A percentile compares a stretch with the other conserved stretches of the same genome.
phyloP scores from a whole-genome alignment of 805 yeast species.

The Ascoidea asiatica region DNA sequence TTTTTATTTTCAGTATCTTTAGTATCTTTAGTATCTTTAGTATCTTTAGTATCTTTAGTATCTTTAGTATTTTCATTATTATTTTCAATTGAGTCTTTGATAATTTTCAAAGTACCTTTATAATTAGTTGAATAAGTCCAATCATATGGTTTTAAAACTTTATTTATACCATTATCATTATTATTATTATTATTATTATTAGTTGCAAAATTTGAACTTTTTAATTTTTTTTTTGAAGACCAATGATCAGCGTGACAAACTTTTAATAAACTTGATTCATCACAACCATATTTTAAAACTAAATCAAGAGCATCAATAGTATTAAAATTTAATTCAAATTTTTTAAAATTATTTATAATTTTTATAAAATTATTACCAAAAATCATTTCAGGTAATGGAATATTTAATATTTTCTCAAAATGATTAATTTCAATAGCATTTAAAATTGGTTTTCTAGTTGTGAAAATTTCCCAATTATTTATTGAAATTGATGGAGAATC shows the following conservation, averaged over 20 bases:
- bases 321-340: slow-evolving; percentile 48
- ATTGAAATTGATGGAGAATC: slow-evolving; percentile 61
- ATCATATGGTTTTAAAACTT: slow-evolving; percentile 74
- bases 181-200: slow-evolving; percentile 11
- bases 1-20: no score
- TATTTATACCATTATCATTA: slow-evolving; percentile 29
- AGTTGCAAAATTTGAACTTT: slow-evolving; percentile 8
- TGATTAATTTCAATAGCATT: slow-evolving; percentile 60
- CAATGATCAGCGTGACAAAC: slow-evolving; percentile 86
- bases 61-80: not conserved
- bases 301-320: slow-evolving; percentile 61
- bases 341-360: slow-evolving; percentile 26
- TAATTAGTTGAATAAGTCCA: slow-evolving; percentile 91
- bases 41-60: slow-evolving; percentile 3
- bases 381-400: slow-evolving; percentile 95
- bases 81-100: not conserved
- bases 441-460: slow-evolving; percentile 65
- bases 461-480: slow-evolving; percentile 63
- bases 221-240: slow-evolving; percentile 27
- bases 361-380: slow-evolving; percentile 72
- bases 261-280: slow-evolving; percentile 35
- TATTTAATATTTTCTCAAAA: slow-evolving; percentile 46
- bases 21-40: no score
- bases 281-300: slow-evolving; percentile 27
- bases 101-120: slow-evolving; percentile 36